Conservation (phyloP, 768 basidiomycete species). For the Gyrodon lividus region DNA sequence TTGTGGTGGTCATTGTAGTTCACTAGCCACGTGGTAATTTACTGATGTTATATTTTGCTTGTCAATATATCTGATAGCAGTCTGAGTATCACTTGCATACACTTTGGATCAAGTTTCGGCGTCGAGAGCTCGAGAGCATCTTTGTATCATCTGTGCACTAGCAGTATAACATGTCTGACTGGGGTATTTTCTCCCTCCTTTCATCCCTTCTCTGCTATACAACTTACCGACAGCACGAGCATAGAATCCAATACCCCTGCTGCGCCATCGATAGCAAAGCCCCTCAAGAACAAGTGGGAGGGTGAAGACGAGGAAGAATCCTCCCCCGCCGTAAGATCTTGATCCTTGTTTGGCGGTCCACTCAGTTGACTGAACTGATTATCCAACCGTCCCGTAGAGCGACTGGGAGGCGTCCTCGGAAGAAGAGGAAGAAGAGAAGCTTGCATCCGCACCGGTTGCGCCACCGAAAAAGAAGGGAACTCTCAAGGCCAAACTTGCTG, state of each 20-base stretch:
- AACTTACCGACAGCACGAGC: constrained; percentile 22
- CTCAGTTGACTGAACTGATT: too few species aligned
- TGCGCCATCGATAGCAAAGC: constrained; percentile 20
- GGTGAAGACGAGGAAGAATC: constrained; percentile 90
- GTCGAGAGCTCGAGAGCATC: background rate
- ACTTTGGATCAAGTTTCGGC: background rate
- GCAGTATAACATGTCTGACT: constrained; percentile 41
- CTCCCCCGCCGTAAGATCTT: constrained; percentile 61
- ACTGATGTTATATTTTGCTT: background rate
- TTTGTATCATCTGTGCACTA: constrained; percentile 6
- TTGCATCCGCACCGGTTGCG: constrained; percentile 48
- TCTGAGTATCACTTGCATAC: background rate
- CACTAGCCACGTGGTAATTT: background rate
- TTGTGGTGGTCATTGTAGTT: constrained; percentile 11
- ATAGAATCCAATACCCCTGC: constrained; percentile 36
- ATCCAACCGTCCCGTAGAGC: constrained; percentile 49
- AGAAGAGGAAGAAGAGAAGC: constrained; percentile 62
- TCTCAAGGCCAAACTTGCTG: constrained; percentile 86
- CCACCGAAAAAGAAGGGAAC: constrained; percentile 92
- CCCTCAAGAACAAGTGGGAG: constrained; percentile 71
- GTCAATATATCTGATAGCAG: background rate
- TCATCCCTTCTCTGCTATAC: constrained; percentile 1
- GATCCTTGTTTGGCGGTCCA: background rate
- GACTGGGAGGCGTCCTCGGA: constrained; percentile 92
- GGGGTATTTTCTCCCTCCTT: constrained; percentile 36